phyloP scores from a whole-genome alignment of 2,329 filamentous ascomycete genomes.

The Aspergillus quadricinctus region DNA sequence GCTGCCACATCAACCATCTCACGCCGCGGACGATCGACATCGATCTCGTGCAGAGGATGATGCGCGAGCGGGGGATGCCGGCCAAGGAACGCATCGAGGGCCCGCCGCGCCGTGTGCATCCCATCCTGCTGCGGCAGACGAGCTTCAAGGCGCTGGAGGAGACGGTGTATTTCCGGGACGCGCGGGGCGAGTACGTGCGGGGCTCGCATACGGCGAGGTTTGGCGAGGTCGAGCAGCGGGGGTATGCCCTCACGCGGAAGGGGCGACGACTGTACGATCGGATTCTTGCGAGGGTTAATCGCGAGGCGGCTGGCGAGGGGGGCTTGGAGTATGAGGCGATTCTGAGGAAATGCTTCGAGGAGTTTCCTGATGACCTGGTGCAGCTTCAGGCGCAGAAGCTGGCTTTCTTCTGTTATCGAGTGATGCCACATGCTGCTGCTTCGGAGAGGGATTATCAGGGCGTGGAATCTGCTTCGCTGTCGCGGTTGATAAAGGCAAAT shows the following conservation, averaged over 20 bases:
- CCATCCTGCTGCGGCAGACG: slow-evolving; percentile 50
- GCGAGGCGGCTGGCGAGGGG: slow-evolving; percentile 1
- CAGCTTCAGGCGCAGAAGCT: slow-evolving; percentile 34
- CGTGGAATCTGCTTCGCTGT: slow-evolving; percentile 11
- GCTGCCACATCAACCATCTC: slow-evolving; percentile 52
- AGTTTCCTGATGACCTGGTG: slow-evolving; percentile 42
- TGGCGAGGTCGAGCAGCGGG: slow-evolving; percentile 52
- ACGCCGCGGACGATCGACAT: slow-evolving; percentile 52
- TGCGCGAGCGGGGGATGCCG: slow-evolving; percentile 40
- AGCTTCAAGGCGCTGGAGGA: slow-evolving; percentile 53
- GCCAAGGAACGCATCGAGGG: slow-evolving; percentile 52
- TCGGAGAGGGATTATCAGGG: slow-evolving; percentile 1
- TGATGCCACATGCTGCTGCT: slow-evolving; percentile 13
- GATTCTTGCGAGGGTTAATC: slow-evolving; percentile 30
- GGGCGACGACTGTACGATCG: slow-evolving; percentile 47
- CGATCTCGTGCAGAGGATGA: slow-evolving; percentile 39
- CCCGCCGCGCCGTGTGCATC: slow-evolving; percentile 42
- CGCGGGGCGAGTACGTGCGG: slow-evolving; percentile 14
- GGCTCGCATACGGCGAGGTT: slow-evolving; percentile 49
- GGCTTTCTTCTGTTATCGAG: slow-evolving; percentile 39
- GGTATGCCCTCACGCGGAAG: slow-evolving; percentile 45
- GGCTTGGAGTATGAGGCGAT: slow-evolving; percentile 13
- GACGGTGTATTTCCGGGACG: slow-evolving; percentile 37
- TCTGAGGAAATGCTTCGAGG: slow-evolving; percentile 28
- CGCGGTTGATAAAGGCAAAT: slow-evolving; percentile 30